Percentiles rank a stretch among this genome's conserved stretches.
These are phyloP conservation scores for Aquanectria penicillioides DNA, from an alignment of 2,329 filamentous ascomycete genomes.

Conservation along the genomic window DNA sequence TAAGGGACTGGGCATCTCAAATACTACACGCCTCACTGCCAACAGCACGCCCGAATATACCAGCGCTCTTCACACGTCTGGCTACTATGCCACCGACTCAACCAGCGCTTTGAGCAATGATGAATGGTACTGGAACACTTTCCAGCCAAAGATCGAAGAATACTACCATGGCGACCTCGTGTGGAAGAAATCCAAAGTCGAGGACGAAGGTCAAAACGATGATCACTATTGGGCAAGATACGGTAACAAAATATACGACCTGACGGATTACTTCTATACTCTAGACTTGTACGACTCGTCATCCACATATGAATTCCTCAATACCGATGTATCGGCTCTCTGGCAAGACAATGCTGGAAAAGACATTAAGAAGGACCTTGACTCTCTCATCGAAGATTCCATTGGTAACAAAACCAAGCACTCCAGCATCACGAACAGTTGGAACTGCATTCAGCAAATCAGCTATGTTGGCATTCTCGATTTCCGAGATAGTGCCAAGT, in stretches of 20 bases:
- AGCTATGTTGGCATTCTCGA: constrained; percentile 88
- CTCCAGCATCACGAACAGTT: constrained; percentile 67
- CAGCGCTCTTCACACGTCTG: constrained; percentile 76
- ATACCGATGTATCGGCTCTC: constrained; percentile 71
- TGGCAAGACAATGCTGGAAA: constrained; percentile 79
- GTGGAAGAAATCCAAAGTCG: constrained; percentile 68
- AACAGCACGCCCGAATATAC: constrained; percentile 71
- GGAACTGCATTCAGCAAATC: constrained; percentile 82
- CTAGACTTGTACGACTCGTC: constrained; percentile 65
- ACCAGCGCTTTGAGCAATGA: constrained; percentile 67
- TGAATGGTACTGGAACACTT: constrained; percentile 81
- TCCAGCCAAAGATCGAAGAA: constrained; percentile 82
- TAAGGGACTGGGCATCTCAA: constrained; percentile 73
- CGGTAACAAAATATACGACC: constrained; percentile 80
- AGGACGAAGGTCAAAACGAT: constrained; percentile 71
- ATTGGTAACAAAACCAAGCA: constrained; percentile 61
- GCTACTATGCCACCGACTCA: constrained; percentile 65
- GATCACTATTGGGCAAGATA: constrained; percentile 84
- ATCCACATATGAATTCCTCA: constrained; percentile 75
- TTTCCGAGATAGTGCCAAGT: constrained; percentile 80
- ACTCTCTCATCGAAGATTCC: constrained; percentile 58
- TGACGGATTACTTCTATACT: constrained; percentile 92
- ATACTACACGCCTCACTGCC: constrained; percentile 64
- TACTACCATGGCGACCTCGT: constrained; percentile 91
- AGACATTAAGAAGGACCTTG: constrained; percentile 77